Evolutionary conservation across 306 rosid genomes (phyloP), one percentile per base, ranked within the genome.

Genomic region (Luffa acutangula): DNA sequence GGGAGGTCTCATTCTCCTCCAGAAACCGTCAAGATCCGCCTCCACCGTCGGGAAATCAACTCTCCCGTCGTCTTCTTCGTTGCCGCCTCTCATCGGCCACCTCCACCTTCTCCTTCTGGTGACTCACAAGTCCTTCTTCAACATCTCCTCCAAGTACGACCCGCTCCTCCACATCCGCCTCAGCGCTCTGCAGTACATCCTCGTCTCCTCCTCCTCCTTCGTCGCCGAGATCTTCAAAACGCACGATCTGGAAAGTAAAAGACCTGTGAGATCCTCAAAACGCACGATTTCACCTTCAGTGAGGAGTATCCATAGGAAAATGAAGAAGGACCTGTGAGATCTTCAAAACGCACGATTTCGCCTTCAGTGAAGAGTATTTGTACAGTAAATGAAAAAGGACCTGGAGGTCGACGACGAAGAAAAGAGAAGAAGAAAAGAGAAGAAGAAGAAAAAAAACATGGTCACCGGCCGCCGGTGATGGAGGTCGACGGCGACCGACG

Each of bases 191-290:
- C 83, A 85, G 4, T 86, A 91, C 31, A 82, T 91, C 0, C 77
- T 93, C 9, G 97, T 89, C 63, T 93, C 97, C 69, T 86, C 97
- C 1, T 79, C 96, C 1, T 92, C 88, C 78, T n/a, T 87, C 1
- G 96, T 94, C 0, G 65, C 14, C 20, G 89, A 91, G 39, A 86
- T 86, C 80, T 93, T 93, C 39, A 91, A 88, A 77, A 87, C 90
- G 7, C 87, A 91, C 1, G 97, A 93, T 85, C 58, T 58, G 14
- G 31, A 25, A 25, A 25, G 31, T 25, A 25, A 25, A 25, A 25
- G 31, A 25, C 31, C 31, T 25, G 31, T 25, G 31, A 25, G 31
- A 25, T 25, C 31, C 31, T 25, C 31, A 25, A 25, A 25, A 25
- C 31, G 31, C 31, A 58, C 18, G 39, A n/a, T 18, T 89, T 65